Base-by-base conservation (phyloP, 257 asterid species). In the Capsicum rhomboideum region DNA sequence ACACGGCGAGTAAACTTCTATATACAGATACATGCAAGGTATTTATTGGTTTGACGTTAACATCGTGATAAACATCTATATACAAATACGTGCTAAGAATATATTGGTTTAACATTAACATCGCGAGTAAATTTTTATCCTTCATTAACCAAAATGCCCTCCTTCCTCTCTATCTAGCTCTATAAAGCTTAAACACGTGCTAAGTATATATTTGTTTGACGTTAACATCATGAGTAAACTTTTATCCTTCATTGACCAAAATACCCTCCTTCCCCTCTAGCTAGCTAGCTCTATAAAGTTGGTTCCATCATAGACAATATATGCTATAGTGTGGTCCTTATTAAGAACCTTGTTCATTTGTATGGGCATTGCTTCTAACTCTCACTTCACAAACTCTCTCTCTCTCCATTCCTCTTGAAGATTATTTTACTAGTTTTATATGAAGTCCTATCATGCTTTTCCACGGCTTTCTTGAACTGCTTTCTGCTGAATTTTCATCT, bases 391-490 rank as follows among this genome's bases (percentile, higher is more conserved):
- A 21, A 21, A 66, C 42, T 63, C 68, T 64, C 42, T 14, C 44
- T 75, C 20, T 74, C 58, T 75, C 29, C 21, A n/a, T 21, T 23
- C 59, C 40, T 46, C 20, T 44, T 11, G 4, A 23, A 44, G 80
- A 72, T 44, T 69, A 34, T 34, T 34, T 34, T 34, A 34, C 40
- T 72, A 72, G 21, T 14, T 80, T 59, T 28, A 14, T 16, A 16
- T 82, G 68, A 84, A 91, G 93, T 89, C 94, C 92, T 83, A 86
- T 82, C 93, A 89, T 94, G 92, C 93, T 90, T 92, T 94, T 93
- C 98, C 98, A 94, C 98, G 91, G 98, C 98, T 93, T 94, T 94
- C 97, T 94, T 94, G 98, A 94, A 94, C 98, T 94, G 89, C 87
- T 82, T 23, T 46, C 37, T 23, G 28, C 80, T 81, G 55, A 53